These are phyloP conservation scores for Porcisia deanei DNA, from an alignment of 208 protist species.

Conservation along the genomic window DNA sequence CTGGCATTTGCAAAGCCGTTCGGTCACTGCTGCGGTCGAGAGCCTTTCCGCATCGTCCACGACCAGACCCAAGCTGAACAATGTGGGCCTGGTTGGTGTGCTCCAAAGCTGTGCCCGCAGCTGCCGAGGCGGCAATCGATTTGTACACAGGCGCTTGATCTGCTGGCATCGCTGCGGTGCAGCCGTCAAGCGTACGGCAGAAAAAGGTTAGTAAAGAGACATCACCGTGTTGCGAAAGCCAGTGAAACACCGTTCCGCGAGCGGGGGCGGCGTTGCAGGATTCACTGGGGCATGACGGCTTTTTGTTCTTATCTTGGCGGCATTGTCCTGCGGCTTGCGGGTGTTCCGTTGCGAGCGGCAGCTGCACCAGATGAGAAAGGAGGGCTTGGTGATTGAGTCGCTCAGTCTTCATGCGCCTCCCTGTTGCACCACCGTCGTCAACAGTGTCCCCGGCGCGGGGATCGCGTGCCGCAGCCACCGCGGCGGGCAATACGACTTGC, in stretches of 20 bases:
- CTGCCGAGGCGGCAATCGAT: neutral
- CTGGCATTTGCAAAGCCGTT: neutral
- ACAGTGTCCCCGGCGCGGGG: neutral
- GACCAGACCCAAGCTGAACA: neutral
- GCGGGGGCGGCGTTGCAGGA: neutral
- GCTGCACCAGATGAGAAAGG: conserved; percentile 4
- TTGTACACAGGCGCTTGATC: neutral
- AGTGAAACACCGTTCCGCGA: conserved; percentile 16
- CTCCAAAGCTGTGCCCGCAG: neutral
- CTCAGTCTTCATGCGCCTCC: neutral
- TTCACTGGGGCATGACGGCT: neutral
- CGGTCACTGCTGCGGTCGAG: neutral
- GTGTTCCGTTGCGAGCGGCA: neutral
- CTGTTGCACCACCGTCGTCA: neutral
- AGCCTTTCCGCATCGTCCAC: neutral
- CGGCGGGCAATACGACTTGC: conserved; percentile 5
- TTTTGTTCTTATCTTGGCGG: neutral
- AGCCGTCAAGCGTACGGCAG: neutral
- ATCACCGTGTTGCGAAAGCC: conserved; percentile 17
- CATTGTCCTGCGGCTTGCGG: neutral
- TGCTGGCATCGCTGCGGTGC: neutral
- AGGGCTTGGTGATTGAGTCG: neutral
- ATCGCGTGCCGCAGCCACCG: neutral
- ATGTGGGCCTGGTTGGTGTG: neutral
- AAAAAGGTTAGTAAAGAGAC: conserved; percentile 12